Conservation (phyloP, 305 asterid species). For the Solanum chacoense region DNA sequence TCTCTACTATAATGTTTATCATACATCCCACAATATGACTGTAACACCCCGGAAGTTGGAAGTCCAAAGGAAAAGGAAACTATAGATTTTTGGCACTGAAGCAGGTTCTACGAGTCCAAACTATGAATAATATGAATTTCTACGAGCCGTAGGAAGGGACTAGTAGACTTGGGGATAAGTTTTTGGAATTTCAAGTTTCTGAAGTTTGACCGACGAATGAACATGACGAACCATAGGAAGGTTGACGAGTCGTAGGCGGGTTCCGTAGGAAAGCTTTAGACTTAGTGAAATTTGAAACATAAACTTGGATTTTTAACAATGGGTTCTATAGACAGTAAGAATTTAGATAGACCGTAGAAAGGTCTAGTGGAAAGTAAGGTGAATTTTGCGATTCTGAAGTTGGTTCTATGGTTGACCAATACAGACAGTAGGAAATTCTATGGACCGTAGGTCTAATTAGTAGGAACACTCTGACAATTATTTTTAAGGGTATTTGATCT, state of each 20-base stretch:
- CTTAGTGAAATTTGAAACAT: background rate
- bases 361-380: background rate
- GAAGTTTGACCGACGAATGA: background rate
- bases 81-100: background rate
- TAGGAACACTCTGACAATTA: background rate
- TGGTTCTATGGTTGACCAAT: background rate
- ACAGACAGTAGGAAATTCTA: background rate
- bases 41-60: background rate
- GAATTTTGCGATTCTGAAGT: background rate
- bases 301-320: background rate
- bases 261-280: background rate
- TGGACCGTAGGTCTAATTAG: background rate
- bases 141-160: background rate
- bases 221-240: background rate
- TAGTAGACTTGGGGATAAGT: background rate
- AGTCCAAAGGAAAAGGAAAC: background rate
- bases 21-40: background rate
- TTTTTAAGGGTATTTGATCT: background rate
- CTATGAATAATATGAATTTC: background rate
- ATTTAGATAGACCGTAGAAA: background rate
- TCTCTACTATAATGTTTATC: too few relatives aligned
- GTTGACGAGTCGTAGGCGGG: background rate
- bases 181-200: background rate
- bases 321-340: background rate
- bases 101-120: background rate